Percentiles rank a stretch among this genome's conserved stretches.
phyloP scores from a whole-genome alignment of 306 rosid genomes.

The Pueraria montana region DNA sequence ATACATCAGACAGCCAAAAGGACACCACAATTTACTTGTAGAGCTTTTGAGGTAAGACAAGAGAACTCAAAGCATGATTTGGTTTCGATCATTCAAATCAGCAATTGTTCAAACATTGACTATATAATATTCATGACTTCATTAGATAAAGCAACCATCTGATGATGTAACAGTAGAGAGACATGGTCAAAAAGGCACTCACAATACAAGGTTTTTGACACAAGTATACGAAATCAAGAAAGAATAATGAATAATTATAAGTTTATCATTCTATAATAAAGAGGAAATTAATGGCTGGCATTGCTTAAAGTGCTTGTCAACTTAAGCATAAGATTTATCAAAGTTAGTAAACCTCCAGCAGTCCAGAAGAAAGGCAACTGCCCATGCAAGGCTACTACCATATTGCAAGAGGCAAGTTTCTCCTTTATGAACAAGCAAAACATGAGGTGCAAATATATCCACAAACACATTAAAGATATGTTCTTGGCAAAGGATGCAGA shows the following conservation, averaged over 20 bases:
- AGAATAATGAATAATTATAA: background rate
- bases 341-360: constrained; percentile 9
- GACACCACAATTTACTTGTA: no score
- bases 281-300: constrained; percentile 9
- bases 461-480: constrained; percentile 7
- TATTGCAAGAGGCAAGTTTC: constrained; percentile 1
- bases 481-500: background rate
- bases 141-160: constrained; percentile 16
- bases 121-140: background rate
- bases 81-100: no score
- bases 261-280: background rate
- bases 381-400: constrained; percentile 22
- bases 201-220: constrained; percentile 4
- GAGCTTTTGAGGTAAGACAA: no score
- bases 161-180: background rate
- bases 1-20: no score
- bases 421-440: constrained; percentile 29
- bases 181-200: background rate
- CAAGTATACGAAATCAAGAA: constrained; percentile 20
- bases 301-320: background rate
- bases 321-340: constrained; percentile 15
- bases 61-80: no score
- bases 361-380: constrained; percentile 15
- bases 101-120: no score
- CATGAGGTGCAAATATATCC: constrained; percentile 1